phyloP scores from a whole-genome alignment of 805 yeast genomes.

The Metschnikowia proteae region DNA sequence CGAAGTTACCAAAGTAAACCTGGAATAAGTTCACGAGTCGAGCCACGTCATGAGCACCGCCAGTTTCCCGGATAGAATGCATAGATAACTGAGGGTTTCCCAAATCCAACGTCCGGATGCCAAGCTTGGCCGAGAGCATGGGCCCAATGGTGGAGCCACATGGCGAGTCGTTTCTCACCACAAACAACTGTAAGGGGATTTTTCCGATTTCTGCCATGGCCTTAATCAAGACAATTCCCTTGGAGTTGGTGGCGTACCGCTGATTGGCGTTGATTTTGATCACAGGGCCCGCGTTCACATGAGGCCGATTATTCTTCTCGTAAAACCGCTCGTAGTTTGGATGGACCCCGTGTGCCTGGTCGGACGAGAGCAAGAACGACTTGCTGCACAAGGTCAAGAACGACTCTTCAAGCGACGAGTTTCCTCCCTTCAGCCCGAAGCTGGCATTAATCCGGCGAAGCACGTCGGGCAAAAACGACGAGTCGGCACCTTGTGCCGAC shows the following conservation, averaged over 20 bases:
- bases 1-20: conserved; percentile 49
- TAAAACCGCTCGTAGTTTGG: conserved; percentile 81
- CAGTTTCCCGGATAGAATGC: conserved; percentile 93
- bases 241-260: conserved; percentile 89
- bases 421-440: conserved; percentile 27
- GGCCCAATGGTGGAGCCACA: conserved; percentile 98
- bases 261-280: conserved; percentile 93
- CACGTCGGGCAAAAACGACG: conserved; percentile 81
- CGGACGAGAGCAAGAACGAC: conserved; percentile 87
- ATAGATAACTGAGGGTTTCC: conserved; percentile 91
- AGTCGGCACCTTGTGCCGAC: conserved; percentile 95
- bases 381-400: conserved; percentile 13
- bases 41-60: conserved; percentile 72
- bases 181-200: conserved; percentile 88
- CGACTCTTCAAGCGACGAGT: conserved; percentile 40
- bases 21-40: conserved; percentile 58
- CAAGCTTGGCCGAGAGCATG: conserved; percentile 79
- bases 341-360: conserved; percentile 96
- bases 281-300: conserved; percentile 85
- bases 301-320: conserved; percentile 77
- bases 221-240: conserved; percentile 78
- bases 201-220: conserved; percentile 60
- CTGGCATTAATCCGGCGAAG: conserved; percentile 57
- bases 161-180: conserved; percentile 88
- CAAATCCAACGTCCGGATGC: conserved; percentile 80